Percentiles rank a stretch among this genome's conserved stretches.
phyloP scores from a whole-genome alignment of 805 yeast species.

The Myxozyma melibiosi region DNA sequence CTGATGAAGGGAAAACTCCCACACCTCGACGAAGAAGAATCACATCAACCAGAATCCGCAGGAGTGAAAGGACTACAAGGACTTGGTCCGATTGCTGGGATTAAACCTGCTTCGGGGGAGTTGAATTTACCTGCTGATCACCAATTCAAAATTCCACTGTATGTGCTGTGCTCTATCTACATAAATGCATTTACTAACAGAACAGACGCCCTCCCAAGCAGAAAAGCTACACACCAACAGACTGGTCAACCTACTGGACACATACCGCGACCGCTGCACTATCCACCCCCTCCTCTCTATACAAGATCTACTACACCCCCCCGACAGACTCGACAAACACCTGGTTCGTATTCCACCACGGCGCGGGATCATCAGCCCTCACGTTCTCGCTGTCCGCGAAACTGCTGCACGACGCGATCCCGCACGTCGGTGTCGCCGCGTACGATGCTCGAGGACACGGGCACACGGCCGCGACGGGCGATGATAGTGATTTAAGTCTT shows the following conservation, averaged over 20 bases:
- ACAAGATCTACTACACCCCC: constrained; percentile 17
- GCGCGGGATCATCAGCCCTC: constrained; percentile 89
- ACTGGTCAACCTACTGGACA: constrained; percentile 16
- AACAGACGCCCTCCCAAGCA: constrained; percentile 2
- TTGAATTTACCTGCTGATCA: background rate
- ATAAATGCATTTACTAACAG: background rate
- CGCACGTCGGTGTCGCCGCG: constrained; percentile 62
- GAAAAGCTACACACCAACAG: background rate
- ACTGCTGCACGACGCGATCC: constrained; percentile 30
- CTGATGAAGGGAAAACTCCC: background rate
- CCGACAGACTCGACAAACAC: constrained; percentile 17
- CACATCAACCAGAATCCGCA: background rate
- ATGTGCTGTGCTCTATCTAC: background rate
- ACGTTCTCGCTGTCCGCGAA: constrained; percentile 57
- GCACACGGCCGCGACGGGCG: constrained; percentile 42
- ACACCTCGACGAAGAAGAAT: background rate
- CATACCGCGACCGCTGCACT: background rate
- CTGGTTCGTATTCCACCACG: constrained; percentile 80
- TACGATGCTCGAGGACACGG: constrained; percentile 93
- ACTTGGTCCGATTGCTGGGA: background rate
- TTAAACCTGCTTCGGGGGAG: background rate
- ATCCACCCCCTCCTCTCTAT: background rate
- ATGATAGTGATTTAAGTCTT: constrained; percentile 48
- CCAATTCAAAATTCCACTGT: background rate
- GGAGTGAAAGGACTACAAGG: background rate